Base-by-base conservation (phyloP, 805 yeast genomes). In the Candida sithepensis region DNA sequence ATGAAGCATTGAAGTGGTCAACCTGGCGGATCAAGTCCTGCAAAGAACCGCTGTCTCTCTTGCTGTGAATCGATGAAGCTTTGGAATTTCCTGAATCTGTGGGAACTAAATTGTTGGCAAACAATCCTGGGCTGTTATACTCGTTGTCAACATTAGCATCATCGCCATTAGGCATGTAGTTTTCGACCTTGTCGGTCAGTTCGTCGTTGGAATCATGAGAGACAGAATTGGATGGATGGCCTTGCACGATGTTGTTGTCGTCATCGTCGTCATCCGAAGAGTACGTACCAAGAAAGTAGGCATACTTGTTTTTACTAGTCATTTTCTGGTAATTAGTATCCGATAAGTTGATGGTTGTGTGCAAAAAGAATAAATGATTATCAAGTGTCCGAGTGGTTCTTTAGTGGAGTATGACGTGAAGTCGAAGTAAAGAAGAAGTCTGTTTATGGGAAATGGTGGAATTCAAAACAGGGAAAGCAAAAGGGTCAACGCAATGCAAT, bases 241-340 rank as follows among this genome's bases (percentile, higher is more conserved):
- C 19, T 18, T 16, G 18, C 38, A 34, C 47, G n/a, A 42, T 48
- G 14, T 47, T 49, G 30, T 50, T 51, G 13, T 50, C 45, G 10
- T 45, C 51, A 13, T 47, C 51, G 28, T 50, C 54, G 18, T 50
- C 54, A 18, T 39, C 16, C 12, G 14, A 16, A 37, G 44, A 41
- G 3, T n/a, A n/a, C n/a, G n/a, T n/a, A n/a, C n/a, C n/a, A n/a
- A 43, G 21, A 26, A 46, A 50, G 39, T 50, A 50, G 14, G 45
- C 34, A 26, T 50, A 44, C 23, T 43, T 43, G 20, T 43, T 41
- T 16, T 46, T 42, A 14, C 40, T 26, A 14, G 53, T 26, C 53
- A 46, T 46, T 40, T 9, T 8, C 16, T 4, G 13, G 7, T 20
- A 38, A 8, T 19, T 13, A 28, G 24, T 20, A 13, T 6, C 18